Evolutionary conservation across 2,329 filamentous ascomycete species (phyloP), one percentile per base, ranked within the genome.

Genomic region (Fusarium bactridioides): DNA sequence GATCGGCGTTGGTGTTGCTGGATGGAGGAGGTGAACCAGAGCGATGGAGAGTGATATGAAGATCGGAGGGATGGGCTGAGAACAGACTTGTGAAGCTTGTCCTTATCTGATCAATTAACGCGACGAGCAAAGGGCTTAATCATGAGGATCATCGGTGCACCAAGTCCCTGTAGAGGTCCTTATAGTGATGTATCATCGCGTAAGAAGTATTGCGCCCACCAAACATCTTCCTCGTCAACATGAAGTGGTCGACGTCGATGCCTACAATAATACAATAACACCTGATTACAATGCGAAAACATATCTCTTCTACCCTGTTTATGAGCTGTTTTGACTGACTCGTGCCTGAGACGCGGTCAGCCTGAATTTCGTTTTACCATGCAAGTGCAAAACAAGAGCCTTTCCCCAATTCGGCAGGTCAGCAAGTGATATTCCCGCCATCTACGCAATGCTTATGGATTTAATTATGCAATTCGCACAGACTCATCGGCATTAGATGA

Each of bases 251-350:
- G 38, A 21, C 38, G 38, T 13, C 12, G 19, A 1, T 9, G 21
- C 12, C 12, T 38, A 13, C 38, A 40, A 21, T 40, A 40, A 21
- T 19, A 7, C 1, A 40, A 21, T 12, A 9, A 21, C 19, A 1
- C 19, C 19, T 19, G 19, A 21, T 6, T 8, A 6, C 5, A 19
- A 7, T 19, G 27, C 21, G 2, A 31, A 31, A 31, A 25, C 5
- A 2, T 1, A 3, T 6, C 12, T 3, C 3, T 21, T 15, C 16
- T 21, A 4, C 12, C 27, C 8, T 15, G 11, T 11, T 1, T 1
- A 9, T 23, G 27, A 21, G n/a, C 6, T 45, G 29, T 57, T 57
- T 35, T 35, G 7, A 35, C 54, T 57, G 54, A 57, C 29, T 57
- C 29, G 54, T 9, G 7, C 38, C n/a, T n/a, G 10, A 27, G 27